phyloP scores from a whole-genome alignment of 495 filamentous ascomycete species.

The Podospora comata region DNA sequence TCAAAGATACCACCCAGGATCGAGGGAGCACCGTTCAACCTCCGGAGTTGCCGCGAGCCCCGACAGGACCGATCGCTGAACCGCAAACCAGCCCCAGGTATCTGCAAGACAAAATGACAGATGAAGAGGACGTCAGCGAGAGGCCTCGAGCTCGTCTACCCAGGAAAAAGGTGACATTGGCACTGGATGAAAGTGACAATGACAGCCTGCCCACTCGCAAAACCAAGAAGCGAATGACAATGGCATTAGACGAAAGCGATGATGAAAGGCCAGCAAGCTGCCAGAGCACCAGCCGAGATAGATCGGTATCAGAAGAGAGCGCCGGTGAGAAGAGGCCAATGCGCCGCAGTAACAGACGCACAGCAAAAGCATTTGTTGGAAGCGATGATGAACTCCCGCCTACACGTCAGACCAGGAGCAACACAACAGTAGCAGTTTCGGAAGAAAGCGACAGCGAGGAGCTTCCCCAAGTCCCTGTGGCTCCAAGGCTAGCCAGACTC shows the following conservation, averaged over 20 bases:
- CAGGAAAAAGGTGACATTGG: neutral
- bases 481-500: slow-evolving; percentile 35
- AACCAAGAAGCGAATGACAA: neutral
- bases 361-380: neutral
- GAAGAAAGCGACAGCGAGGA: slow-evolving; percentile 17
- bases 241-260: neutral
- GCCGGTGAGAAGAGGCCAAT: neutral
- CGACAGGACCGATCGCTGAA: neutral
- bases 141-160: neutral
- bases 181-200: neutral
- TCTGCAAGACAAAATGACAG: neutral
- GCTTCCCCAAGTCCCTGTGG: slow-evolving; percentile 21
- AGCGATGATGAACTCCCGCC: neutral
- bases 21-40: neutral
- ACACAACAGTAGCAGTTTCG: neutral
- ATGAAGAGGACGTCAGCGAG: neutral
- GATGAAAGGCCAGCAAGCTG: neutral
- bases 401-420: neutral
- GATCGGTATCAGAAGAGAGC: neutral
- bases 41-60: neutral
- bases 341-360: neutral
- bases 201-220: neutral
- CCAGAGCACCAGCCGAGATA: neutral
- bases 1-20: neutral
- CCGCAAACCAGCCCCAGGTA: neutral